Evolutionary conservation across 192 early-diverging fungal genomes (phyloP).

Genomic region (Anaeromyces robustus): DNA sequence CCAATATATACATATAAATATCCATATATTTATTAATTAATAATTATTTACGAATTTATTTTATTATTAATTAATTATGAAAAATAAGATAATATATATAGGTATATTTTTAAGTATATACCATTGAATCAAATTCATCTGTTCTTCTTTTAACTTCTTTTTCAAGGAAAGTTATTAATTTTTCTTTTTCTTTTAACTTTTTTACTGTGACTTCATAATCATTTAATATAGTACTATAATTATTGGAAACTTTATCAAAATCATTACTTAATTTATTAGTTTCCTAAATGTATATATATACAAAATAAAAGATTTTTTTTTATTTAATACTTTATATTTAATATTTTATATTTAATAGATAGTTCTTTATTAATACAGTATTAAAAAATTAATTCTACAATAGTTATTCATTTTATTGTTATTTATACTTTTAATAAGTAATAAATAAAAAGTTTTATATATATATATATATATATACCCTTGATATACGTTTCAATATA

Average conservation of each 20-base stretch:
- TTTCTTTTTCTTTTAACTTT: slow-evolving; percentile 29
- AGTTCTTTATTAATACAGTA: too few relatives aligned
- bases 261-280: slow-evolving; percentile 24
- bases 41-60: not conserved
- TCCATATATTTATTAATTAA: not conserved
- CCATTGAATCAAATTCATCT: slow-evolving; percentile 32
- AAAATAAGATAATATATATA: too few relatives aligned
- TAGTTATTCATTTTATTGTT: too few relatives aligned
- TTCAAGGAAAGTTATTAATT: slow-evolving; percentile 31
- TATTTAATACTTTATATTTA: too few relatives aligned
- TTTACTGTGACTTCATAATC: slow-evolving; percentile 24
- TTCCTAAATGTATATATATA: slow-evolving; percentile 13
- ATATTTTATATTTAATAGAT: too few relatives aligned
- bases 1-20: too few relatives aligned
- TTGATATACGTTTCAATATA: slow-evolving; percentile 38
- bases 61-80: not conserved
- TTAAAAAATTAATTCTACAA: too few relatives aligned
- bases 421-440: too few relatives aligned
- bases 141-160: slow-evolving; percentile 28
- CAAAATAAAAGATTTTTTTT: too few relatives aligned
- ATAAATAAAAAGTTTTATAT: too few relatives aligned
- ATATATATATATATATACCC: slow-evolving; percentile 6
- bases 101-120: too few relatives aligned
- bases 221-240: slow-evolving; percentile 19
- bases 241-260: slow-evolving; percentile 26